These are phyloP conservation scores for Penicillium argentinense DNA, from an alignment of 495 filamentous ascomycete genomes.

Conservation along the genomic window DNA sequence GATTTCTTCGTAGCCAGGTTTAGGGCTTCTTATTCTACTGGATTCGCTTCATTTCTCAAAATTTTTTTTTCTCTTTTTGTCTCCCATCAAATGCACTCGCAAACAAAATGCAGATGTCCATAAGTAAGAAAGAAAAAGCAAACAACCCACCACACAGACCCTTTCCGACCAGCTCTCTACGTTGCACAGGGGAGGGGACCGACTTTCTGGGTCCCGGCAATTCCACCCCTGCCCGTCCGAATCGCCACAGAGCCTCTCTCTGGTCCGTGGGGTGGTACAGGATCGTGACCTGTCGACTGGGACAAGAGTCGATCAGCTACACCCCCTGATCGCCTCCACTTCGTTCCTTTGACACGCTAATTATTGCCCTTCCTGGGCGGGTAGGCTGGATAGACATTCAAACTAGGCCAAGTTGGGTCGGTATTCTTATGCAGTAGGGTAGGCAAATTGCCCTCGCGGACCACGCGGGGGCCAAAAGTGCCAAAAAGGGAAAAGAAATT, in stretches of 20 bases:
- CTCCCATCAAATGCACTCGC: conserved; percentile 1
- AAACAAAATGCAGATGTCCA: conserved; percentile 11
- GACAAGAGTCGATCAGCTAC: not conserved
- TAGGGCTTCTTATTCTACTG: conserved; percentile 16
- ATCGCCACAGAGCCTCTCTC: conserved; percentile 23
- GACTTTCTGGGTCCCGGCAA: conserved; percentile 5
- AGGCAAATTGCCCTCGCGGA: conserved; percentile 2
- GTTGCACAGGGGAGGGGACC: not conserved
- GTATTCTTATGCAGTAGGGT: not conserved
- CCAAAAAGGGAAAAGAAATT: no score
- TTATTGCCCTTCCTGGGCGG: not conserved
- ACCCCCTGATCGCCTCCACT: not conserved
- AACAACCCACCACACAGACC: not conserved
- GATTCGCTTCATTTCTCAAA: conserved; percentile 9
- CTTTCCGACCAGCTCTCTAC: no score
- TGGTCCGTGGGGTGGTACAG: not conserved
- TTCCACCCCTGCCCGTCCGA: conserved; percentile 17
- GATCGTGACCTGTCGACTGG: conserved; percentile 10
- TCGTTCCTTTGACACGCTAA: not conserved
- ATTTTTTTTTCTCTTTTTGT: conserved; percentile 4
- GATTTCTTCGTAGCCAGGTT: conserved; percentile 22
- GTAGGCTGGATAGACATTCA: not conserved
- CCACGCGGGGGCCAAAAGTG: not conserved
- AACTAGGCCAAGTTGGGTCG: not conserved
- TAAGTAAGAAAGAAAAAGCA: not conserved